Percentiles rank a stretch among this genome's conserved stretches.
Evolutionary conservation across 257 asterid genomes (phyloP).

Genomic region (Vinca minor): DNA sequence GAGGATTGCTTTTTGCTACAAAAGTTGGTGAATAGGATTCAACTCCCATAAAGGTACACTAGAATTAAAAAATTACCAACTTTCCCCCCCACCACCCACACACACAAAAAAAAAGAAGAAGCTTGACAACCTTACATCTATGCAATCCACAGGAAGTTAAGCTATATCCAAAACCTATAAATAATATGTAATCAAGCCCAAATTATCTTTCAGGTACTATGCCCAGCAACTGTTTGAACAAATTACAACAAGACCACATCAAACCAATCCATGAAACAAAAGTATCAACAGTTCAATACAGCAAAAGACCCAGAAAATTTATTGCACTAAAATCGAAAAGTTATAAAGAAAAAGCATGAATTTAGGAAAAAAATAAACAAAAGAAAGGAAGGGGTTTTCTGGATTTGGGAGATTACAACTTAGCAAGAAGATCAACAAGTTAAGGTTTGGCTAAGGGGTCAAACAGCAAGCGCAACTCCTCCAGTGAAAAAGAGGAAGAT

Average conservation of each 20-base stretch:
- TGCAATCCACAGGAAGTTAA: not conserved
- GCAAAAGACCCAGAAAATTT: not conserved
- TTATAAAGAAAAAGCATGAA: not conserved
- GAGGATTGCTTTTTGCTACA: not conserved
- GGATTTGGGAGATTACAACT: constrained; percentile 36
- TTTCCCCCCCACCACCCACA: too few species aligned
- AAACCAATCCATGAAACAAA: not conserved
- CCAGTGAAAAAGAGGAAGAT: constrained; percentile 17
- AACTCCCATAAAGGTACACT: not conserved
- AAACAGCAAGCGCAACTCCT: constrained; percentile 60
- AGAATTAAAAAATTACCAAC: not conserved
- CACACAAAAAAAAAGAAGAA: too few species aligned
- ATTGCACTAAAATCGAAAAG: not conserved
- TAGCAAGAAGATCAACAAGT: constrained; percentile 70
- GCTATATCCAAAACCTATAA: not conserved
- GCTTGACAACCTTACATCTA: not conserved
- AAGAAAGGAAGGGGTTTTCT: not conserved
- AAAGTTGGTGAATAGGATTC: too few species aligned
- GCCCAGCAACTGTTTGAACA: constrained; percentile 9
- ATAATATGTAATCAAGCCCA: not conserved
- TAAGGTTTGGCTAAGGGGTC: constrained; percentile 73
- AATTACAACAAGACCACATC: not conserved
- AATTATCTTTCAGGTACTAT: not conserved
- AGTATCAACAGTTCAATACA: not conserved
- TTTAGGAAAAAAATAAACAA: too few species aligned